Conservation (phyloP, 148 eudicot species). For the Agrostemma githago region DNA sequence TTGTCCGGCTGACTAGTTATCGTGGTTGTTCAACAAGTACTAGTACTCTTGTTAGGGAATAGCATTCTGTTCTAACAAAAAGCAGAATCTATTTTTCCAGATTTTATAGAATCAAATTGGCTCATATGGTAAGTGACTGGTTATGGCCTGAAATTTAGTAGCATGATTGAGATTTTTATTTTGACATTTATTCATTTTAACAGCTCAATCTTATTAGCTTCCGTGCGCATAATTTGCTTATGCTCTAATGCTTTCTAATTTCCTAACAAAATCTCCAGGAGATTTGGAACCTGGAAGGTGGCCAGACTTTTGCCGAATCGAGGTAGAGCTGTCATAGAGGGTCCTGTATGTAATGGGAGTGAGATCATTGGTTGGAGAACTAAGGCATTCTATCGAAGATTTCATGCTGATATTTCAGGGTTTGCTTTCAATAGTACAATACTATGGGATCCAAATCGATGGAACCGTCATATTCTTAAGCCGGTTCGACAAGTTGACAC, state of each 20-base stretch:
- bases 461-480: slow-evolving; percentile 53
- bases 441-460: slow-evolving; percentile 79
- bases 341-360: slow-evolving; percentile 72
- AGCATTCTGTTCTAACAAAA: no score
- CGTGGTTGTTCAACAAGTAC: no score
- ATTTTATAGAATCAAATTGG: no score
- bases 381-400: slow-evolving; percentile 43
- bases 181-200: background rate
- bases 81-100: no score
- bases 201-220: background rate
- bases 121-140: no score
- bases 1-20: no score
- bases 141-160: no score
- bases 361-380: slow-evolving; percentile 76
- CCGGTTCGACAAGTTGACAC: slow-evolving; percentile 60
- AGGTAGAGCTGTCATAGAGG: slow-evolving; percentile 35
- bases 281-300: slow-evolving; percentile 80
- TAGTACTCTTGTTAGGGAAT: no score
- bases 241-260: slow-evolving; percentile 6
- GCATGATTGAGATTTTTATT: background rate
- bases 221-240: background rate
- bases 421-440: slow-evolving; percentile 87
- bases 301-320: slow-evolving; percentile 37
- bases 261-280: slow-evolving; percentile 38
- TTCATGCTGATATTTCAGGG: slow-evolving; percentile 63